Conservation (phyloP, 2,329 filamentous ascomycete genomes). For the Albifimbria verrucaria region DNA sequence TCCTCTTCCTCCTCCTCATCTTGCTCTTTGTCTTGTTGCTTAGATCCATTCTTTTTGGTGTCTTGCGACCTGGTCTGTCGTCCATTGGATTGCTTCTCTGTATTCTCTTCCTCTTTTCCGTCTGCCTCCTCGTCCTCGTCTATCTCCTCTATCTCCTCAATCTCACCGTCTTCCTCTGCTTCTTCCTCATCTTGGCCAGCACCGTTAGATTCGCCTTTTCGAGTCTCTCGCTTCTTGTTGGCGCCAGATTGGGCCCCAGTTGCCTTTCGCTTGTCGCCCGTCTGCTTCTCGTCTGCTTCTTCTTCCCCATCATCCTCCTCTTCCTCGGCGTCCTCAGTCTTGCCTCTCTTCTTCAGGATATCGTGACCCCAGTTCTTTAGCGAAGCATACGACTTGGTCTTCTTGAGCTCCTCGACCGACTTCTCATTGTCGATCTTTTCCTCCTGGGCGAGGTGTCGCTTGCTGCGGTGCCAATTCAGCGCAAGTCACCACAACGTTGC, state of each 20-base stretch:
- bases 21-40: slow-evolving; percentile 8
- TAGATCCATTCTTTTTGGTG: neutral
- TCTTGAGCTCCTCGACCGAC: slow-evolving; percentile 37
- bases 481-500: neutral
- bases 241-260: slow-evolving; percentile 16
- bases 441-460: slow-evolving; percentile 64
- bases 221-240: slow-evolving; percentile 30
- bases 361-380: slow-evolving; percentile 63
- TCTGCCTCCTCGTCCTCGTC: slow-evolving; percentile 10
- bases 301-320: slow-evolving; percentile 6
- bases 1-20: slow-evolving; percentile 5
- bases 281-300: slow-evolving; percentile 9
- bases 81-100: slow-evolving; percentile 8
- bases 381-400: slow-evolving; percentile 53
- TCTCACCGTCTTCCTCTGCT: slow-evolving; percentile 16
- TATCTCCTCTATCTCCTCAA: slow-evolving; percentile 16
- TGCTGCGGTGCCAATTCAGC: slow-evolving; percentile 28
- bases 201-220: slow-evolving; percentile 15
- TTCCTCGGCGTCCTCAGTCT: slow-evolving; percentile 7
- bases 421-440: slow-evolving; percentile 54
- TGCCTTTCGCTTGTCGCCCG: slow-evolving; percentile 24
- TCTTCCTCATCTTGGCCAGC: slow-evolving; percentile 13
- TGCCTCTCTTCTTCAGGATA: slow-evolving; percentile 37
- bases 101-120: slow-evolving; percentile 14
- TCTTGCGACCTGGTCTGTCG: neutral